phyloP scores from a whole-genome alignment of 2,329 filamentous ascomycete genomes.

The Capronia epimyces region DNA sequence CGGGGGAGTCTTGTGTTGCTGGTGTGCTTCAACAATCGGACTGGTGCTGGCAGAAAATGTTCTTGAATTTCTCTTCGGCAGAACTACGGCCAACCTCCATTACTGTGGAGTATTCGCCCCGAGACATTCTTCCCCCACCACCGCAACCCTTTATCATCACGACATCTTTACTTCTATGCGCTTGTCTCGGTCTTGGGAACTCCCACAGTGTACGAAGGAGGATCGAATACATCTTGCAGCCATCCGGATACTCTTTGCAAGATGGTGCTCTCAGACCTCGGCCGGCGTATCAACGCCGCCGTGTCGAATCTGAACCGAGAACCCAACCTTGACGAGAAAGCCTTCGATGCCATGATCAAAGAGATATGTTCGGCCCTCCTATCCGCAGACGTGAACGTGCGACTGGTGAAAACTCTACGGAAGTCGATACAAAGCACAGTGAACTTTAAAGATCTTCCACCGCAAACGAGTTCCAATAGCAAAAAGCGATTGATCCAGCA shows the following conservation, averaged over 20 bases:
- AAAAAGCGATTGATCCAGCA: constrained; percentile 99
- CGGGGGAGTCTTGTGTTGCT: neutral
- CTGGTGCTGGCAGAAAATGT: constrained; percentile 5
- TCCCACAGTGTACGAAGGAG: neutral
- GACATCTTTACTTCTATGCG: neutral
- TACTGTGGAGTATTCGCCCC: constrained; percentile 5
- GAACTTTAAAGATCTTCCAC: constrained; percentile 89
- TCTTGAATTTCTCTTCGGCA: constrained; percentile 20
- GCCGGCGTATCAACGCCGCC: constrained; percentile 95
- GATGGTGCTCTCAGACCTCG: constrained; percentile 99
- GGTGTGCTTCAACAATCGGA: neutral
- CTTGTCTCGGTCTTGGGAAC: neutral
- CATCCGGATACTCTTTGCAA: constrained; percentile 22
- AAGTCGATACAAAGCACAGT: constrained; percentile 87
- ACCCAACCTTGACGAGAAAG: constrained; percentile 94
- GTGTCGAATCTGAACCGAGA: constrained; percentile 89
- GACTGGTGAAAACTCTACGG: constrained; percentile 81
- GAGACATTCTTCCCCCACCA: neutral
- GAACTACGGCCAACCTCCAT: constrained; percentile 12
- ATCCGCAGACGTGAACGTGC: constrained; percentile 95
- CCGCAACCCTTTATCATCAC: neutral
- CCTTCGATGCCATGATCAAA: constrained; percentile 97
- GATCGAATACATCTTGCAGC: neutral
- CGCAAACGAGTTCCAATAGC: constrained; percentile 65
- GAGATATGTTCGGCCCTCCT: constrained; percentile 94